A percentile compares a stretch with the other conserved stretches of the same genome.
phyloP scores from a whole-genome alignment of 495 filamentous ascomycete genomes.

The Xylaria castorea region DNA sequence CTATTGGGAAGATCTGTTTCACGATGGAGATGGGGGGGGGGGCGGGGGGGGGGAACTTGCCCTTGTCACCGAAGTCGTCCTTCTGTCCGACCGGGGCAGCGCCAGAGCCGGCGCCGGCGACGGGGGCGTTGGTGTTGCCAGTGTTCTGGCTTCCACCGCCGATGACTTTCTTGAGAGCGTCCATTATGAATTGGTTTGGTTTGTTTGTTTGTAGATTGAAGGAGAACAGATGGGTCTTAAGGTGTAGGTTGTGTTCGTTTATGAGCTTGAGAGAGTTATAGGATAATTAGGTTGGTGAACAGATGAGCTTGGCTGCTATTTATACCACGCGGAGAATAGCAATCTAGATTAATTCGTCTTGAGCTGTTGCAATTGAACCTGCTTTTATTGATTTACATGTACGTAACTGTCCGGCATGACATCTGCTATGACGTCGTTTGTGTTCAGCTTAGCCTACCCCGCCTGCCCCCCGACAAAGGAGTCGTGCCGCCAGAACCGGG shows the following conservation, averaged over 20 bases:
- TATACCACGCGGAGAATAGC: background rate
- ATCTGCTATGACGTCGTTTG: conserved; percentile 16
- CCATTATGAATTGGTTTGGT: conserved; percentile 41
- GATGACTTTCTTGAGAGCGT: conserved; percentile 49
- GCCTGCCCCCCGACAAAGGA: background rate
- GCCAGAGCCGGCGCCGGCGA: conserved; percentile 30
- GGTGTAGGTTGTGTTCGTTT: background rate
- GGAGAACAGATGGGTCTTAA: background rate
- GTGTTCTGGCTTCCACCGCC: conserved; percentile 27
- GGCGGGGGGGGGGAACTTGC: conserved; percentile 30
- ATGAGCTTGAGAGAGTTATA: background rate
- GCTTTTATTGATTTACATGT: background rate
- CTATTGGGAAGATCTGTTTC: background rate
- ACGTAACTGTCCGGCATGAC: background rate
- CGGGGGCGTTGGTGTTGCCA: conserved; percentile 25
- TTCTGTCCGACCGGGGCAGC: conserved; percentile 19
- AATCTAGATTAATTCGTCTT: background rate
- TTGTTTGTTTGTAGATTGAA: background rate
- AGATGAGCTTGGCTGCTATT: background rate
- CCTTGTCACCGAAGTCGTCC: conserved; percentile 55
- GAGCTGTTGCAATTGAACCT: background rate
- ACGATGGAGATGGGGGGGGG: background rate
- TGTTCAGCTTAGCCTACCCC: no score
- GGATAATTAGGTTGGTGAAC: background rate
- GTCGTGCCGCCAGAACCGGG: background rate